Percentiles rank a stretch among this genome's conserved stretches.
Evolutionary conservation across 331 rosid genomes (phyloP).

Genomic region (Rosa hybrid): DNA sequence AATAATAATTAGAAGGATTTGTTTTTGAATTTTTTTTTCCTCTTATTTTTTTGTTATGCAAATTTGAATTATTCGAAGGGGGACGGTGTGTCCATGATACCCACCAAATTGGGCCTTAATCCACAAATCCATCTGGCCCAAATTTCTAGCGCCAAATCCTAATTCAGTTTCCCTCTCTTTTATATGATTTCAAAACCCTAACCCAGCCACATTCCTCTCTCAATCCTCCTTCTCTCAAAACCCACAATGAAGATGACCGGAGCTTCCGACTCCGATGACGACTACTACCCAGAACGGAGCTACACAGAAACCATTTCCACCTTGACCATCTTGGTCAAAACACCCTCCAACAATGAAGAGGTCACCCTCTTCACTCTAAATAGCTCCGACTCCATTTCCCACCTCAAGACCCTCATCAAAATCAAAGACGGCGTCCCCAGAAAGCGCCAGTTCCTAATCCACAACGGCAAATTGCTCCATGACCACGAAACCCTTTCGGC

Average conservation of each 20-base stretch:
- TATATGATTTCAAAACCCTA: background rate
- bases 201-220: background rate
- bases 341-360: background rate
- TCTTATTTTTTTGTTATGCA: too few species aligned
- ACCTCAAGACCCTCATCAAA: background rate
- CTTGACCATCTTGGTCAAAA: background rate
- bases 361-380: background rate
- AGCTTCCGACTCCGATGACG: background rate
- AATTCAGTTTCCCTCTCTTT: too few species aligned
- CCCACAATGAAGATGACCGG: background rate
- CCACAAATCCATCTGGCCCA: too few species aligned
- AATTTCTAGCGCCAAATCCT: too few species aligned
- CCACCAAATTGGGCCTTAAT: too few species aligned
- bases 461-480: background rate
- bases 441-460: background rate
- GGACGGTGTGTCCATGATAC: too few species aligned
- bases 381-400: background rate
- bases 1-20: too few species aligned
- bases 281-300: background rate
- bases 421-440: background rate
- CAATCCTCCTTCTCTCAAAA: background rate
- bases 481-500: background rate
- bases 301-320: background rate
- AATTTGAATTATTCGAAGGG: too few species aligned
- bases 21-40: too few species aligned